A percentile compares a stretch with the other conserved stretches of the same genome.
phyloP scores from a whole-genome alignment of 805 yeast genomes.

The Zygotorulaspora sp. region DNA sequence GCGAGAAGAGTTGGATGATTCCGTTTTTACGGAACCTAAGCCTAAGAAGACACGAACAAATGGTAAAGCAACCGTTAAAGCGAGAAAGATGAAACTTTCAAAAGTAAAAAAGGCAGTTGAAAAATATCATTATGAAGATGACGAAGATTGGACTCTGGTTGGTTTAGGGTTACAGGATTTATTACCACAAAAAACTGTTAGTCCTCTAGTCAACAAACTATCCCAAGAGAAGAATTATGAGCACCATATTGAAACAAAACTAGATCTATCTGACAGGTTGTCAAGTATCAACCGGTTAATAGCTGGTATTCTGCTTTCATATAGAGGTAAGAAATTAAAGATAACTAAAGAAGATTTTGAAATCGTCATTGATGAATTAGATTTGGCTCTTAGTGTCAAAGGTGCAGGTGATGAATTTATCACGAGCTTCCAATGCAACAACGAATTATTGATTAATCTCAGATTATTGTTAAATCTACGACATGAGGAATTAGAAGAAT shows the following conservation, averaged over 20 bases:
- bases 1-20: constrained; percentile 11
- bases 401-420: constrained; percentile 28
- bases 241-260: constrained; percentile 26
- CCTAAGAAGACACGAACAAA: constrained; percentile 19
- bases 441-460: constrained; percentile 26
- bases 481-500: constrained; percentile 17
- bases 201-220: constrained; percentile 27
- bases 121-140: constrained; percentile 31
- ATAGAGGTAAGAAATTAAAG: not conserved
- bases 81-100: constrained; percentile 10
- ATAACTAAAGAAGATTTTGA: constrained; percentile 23
- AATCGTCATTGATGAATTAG: constrained; percentile 28
- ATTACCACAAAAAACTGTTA: constrained; percentile 15
- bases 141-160: constrained; percentile 32
- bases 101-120: constrained; percentile 11
- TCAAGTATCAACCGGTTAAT: constrained; percentile 24
- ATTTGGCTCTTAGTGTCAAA: constrained; percentile 22
- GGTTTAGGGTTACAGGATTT: constrained; percentile 35
- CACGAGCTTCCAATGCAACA: constrained; percentile 26
- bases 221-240: constrained; percentile 30
- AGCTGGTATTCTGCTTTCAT: constrained; percentile 11
- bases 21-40: constrained; percentile 7
- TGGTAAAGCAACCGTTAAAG: constrained; percentile 17
- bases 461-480: constrained; percentile 27
- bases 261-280: constrained; percentile 28